These are phyloP conservation scores for Sphagnum magellanicum DNA, from an alignment of 228 moss, liverwort and hornwort species.

Conservation along the genomic window DNA sequence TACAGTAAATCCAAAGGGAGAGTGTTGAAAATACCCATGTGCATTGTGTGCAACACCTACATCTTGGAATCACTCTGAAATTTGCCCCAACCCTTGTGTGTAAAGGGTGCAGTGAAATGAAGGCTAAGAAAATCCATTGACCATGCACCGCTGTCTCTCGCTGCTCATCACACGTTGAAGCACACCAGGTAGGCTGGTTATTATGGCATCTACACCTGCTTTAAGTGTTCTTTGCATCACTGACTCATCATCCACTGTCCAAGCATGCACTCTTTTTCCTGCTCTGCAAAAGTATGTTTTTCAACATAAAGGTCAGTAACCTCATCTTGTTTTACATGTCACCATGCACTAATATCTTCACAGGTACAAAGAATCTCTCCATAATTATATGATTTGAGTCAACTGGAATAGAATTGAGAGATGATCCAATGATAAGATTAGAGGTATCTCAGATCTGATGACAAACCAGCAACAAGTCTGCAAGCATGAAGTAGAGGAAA, in stretches of 20 bases:
- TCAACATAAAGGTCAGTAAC: constrained; percentile 1
- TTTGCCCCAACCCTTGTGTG: too few species aligned
- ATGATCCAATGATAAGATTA: too few species aligned
- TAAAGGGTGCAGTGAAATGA: background rate
- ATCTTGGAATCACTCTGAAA: too few species aligned
- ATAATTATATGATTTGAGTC: too few species aligned
- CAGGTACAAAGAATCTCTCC: too few species aligned
- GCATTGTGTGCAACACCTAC: too few species aligned
- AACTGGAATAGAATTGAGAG: too few species aligned
- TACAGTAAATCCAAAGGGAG: too few species aligned
- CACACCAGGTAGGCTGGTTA: constrained; percentile 63
- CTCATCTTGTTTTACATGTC: background rate
- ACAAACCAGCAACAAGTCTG: background rate
- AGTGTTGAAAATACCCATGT: too few species aligned
- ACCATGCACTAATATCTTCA: background rate
- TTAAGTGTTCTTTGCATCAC: constrained; percentile 72
- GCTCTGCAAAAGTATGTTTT: constrained; percentile 28
- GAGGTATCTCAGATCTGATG: background rate
- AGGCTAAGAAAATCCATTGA: constrained; percentile 40
- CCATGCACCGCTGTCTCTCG: constrained; percentile 62
- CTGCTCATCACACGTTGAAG: constrained; percentile 68
- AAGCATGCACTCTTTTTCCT: constrained; percentile 58
- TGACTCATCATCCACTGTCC: constrained; percentile 79
- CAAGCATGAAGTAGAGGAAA: background rate
- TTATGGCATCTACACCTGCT: constrained; percentile 70